A percentile compares a stretch with the other conserved stretches of the same genome.
Evolutionary conservation across 116 monocot genomes (phyloP).

Genomic region (Iris pallida): DNA sequence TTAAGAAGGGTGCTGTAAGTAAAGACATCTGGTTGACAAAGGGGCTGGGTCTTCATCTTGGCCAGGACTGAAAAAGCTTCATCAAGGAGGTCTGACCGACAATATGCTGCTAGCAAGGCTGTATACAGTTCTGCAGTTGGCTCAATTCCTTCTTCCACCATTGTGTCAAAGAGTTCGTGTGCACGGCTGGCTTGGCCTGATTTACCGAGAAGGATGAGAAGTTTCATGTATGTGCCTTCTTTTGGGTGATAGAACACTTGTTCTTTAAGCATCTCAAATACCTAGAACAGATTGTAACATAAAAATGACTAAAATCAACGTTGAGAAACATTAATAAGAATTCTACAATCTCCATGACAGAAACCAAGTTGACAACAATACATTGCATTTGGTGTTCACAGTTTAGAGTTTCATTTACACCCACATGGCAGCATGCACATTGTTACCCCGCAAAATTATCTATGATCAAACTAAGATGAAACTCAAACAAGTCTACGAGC

Average conservation of each 20-base stretch:
- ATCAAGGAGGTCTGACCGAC: conserved; percentile 59
- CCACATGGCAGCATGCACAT: no score
- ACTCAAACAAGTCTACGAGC: no score
- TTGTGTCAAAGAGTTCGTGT: conserved; percentile 56
- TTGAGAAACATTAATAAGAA: no score
- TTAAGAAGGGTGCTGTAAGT: conserved; percentile 82
- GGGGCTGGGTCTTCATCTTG: conserved; percentile 67
- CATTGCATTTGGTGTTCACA: no score
- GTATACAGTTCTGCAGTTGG: conserved; percentile 75
- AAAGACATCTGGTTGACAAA: conserved; percentile 80
- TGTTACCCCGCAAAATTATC: no score
- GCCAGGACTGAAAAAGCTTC: conserved; percentile 57
- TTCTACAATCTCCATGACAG: no score
- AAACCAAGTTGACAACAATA: no score
- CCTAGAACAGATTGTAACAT: conserved; percentile 20
- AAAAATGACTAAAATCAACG: no score
- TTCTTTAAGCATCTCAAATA: conserved; percentile 69
- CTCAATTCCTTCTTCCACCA: conserved; percentile 71
- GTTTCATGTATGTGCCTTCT: conserved; percentile 93
- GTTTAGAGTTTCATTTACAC: no score
- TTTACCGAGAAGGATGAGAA: conserved; percentile 70
- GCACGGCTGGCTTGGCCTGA: conserved; percentile 69
- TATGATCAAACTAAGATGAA: no score
- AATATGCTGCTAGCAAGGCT: conserved; percentile 72
- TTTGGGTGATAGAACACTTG: conserved; percentile 85